These are phyloP conservation scores for Saitozyma sp. DNA, from an alignment of 768 basidiomycete genomes.

Conservation along the genomic window DNA sequence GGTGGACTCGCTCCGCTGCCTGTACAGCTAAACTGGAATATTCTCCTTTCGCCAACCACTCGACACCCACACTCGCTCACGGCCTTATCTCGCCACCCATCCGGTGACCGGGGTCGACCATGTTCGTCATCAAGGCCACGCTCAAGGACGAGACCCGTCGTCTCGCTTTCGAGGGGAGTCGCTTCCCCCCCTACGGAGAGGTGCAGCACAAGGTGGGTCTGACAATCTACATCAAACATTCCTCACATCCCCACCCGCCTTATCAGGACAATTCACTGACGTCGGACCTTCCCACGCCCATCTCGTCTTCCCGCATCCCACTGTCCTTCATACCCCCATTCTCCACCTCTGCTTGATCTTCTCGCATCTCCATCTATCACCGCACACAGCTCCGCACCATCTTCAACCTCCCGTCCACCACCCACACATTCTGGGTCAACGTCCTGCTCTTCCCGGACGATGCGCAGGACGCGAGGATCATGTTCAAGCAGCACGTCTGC, in stretches of 20 bases:
- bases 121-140: conserved; percentile 50
- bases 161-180: conserved; percentile 34
- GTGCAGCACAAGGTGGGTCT: conserved; percentile 45
- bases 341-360: not conserved
- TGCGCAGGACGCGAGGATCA: conserved; percentile 38
- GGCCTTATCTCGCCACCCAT: not conserved
- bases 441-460: conserved; percentile 45
- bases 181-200: conserved; percentile 41
- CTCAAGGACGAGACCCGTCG: conserved; percentile 48
- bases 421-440: conserved; percentile 48
- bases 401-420: conserved; percentile 46
- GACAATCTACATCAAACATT: not conserved
- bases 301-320: not conserved
- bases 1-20: not conserved
- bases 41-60: not conserved
- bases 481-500: conserved; percentile 49
- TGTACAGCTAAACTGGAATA: not conserved
- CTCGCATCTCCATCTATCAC: not conserved
- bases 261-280: not conserved
- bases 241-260: not conserved
- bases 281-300: not conserved
- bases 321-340: not conserved
- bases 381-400: conserved; percentile 33
- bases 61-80: not conserved
- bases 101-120: not conserved